Base-by-base conservation (phyloP, 108 stramenopile genomes). In the Fragilariopsis cylindrus region DNA sequence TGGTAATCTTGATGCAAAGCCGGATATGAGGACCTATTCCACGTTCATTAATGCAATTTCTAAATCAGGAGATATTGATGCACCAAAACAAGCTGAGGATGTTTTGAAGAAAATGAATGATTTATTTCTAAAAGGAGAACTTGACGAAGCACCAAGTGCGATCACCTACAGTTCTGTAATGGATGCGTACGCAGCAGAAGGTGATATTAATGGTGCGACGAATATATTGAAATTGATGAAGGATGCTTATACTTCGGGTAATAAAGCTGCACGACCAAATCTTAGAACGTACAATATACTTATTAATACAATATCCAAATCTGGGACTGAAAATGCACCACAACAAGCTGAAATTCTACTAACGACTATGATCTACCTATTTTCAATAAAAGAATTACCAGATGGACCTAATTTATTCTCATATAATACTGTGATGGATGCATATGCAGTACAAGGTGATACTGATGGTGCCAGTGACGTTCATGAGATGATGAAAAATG, bases 81-180 rank as follows among this genome's bases (percentile, higher is more conserved):
- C 30, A 30, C 30, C 30, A 30, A 30, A 30, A 30, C 47, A 56
- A 50, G 77, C 72, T 8, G 62, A 78, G 54, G 7, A 75, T 16
- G 47, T 90, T 11, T 80, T 90, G 63, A 71, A 82, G 46, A 62
- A 85, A 49, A 88, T 90, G 87, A 81, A 90, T 57, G 72, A 81
- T 57, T 81, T 84, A 72, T 85, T 87, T 53, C 81, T 83, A 50
- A 70, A 81, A 12, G 85, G 83, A 53, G 82, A 90, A 62, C 70
- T 84, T 49, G 70, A 74, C 13, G 82, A 84, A 63, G 79, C 74
- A 58, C 90, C 90, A 46, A 85, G 79, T 57, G 85, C 87, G n/a
- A 84, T 87, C 44, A 85, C 87, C 44, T 90, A 88, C 60, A 85
- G 83, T 40, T 82, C 87, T 43, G 82, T 88, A 47, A 85, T 90